Base-by-base conservation (phyloP, 108 stramenopile species). In the Mayamaea pseudoterrestris region DNA sequence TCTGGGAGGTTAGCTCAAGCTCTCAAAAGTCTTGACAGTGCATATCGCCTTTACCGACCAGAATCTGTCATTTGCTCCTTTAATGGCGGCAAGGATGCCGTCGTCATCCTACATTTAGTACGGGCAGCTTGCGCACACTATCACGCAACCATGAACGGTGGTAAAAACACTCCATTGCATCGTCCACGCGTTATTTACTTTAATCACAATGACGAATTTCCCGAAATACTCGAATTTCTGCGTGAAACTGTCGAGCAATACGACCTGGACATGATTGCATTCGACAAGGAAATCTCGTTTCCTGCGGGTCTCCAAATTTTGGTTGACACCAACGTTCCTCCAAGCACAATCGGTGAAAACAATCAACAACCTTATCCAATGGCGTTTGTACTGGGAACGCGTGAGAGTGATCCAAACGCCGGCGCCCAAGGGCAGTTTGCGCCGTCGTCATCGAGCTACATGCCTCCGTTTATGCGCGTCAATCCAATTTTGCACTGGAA, bases 11-110 rank as follows among this genome's bases (percentile, higher is more conserved):
- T 86, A 27, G 49, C 72, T 30, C 54, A 58, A 18, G 80, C 89
- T 7, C 47, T 90, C 39, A 68, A 83, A 27, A 63, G 60, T 27
- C 53, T 90, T 18, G 65, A 80, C 35, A 69, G 76, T 57, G 81
- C 81, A n/a, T 81, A 83, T 55, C 60, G 90, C 24, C 45, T 92
- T 43, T 92, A 92, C 41, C 85, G 90, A 16, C 73, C 77, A 0
- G 29, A 47, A 18, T 73, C 70, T 11, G 83, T 85, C n/a, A 50
- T 90, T 28, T 77, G 88, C 29, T 76, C 74, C 32, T 99, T 94
- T 72, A 99, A 99, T 71, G 98, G 98, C 5, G 98, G 98, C 3
- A 99, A 99, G 49, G 98, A 99, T 75, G 94, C 94, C 9, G 87
- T 86, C 7, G 98, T 96, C 0, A 87, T 98, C 46, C 61, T 97